Conservation (phyloP, 306 rosid species). For the Cucurbita moschata region DNA sequence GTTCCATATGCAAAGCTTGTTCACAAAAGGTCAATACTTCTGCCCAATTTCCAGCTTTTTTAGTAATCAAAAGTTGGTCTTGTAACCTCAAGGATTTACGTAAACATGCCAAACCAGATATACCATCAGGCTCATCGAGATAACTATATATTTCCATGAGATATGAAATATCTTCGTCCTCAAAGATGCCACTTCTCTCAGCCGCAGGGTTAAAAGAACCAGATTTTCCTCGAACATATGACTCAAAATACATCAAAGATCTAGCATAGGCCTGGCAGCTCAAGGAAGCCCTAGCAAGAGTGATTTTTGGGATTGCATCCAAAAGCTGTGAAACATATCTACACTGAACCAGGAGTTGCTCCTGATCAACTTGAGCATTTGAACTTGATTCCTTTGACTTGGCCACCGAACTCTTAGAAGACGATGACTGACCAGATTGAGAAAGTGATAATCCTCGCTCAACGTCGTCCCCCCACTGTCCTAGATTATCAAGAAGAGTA, state of each 20-base stretch:
- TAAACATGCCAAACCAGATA: slow-evolving; percentile 73
- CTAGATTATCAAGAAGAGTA: slow-evolving; percentile 96
- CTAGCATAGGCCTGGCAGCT: slow-evolving; percentile 94
- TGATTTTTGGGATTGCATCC: slow-evolving; percentile 66
- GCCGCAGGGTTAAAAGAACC: slow-evolving; percentile 99
- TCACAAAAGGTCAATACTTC: slow-evolving; percentile 89
- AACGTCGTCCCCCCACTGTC: slow-evolving; percentile 92
- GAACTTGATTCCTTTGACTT: slow-evolving; percentile 47
- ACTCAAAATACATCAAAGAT: slow-evolving; percentile 92
- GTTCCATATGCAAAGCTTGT: slow-evolving; percentile 96
- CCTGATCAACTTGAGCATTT: slow-evolving; percentile 33
- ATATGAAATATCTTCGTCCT: slow-evolving; percentile 71
- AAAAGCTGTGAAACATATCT: slow-evolving; percentile 79
- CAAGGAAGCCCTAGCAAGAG: slow-evolving; percentile 86
- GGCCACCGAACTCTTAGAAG: slow-evolving; percentile 45
- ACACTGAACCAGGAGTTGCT: slow-evolving; percentile 61
- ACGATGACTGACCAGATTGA: slow-evolving; percentile 29
- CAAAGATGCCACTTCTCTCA: slow-evolving; percentile 71
- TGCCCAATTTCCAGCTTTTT: slow-evolving; percentile 92
- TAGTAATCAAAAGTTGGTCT: slow-evolving; percentile 77
- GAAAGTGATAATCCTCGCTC: slow-evolving; percentile 79
- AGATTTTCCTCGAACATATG: slow-evolving; percentile 59
- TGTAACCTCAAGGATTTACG: slow-evolving; percentile 63
- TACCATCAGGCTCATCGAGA: slow-evolving; percentile 93
- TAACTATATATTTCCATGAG: slow-evolving; percentile 88